Evolutionary conservation across 257 asterid species (phyloP).

Genomic region (Scutellaria minor): DNA sequence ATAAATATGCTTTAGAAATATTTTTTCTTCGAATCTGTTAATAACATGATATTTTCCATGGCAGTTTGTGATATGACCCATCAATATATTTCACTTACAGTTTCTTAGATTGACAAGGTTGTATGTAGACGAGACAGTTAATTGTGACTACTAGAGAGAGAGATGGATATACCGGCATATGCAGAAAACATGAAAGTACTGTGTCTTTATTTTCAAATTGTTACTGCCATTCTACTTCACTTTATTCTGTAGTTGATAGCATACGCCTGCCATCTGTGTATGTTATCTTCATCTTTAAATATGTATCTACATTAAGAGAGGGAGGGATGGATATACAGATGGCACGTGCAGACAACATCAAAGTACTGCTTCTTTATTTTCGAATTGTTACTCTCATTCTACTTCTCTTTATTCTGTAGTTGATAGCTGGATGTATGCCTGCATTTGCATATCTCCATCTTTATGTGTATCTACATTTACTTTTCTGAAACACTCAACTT

Average conservation of each 20-base stretch:
- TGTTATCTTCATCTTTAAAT: background rate
- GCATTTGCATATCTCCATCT: background rate
- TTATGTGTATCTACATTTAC: background rate
- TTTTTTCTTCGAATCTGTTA: too few species aligned
- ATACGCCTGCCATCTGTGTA: background rate
- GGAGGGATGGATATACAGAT: background rate
- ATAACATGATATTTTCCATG: too few species aligned
- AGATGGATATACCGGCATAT: too few species aligned
- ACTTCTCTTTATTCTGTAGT: background rate
- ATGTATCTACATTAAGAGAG: background rate
- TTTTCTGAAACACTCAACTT: background rate
- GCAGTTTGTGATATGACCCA: too few species aligned
- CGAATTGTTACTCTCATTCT: background rate
- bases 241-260: background rate
- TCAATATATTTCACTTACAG: too few species aligned
- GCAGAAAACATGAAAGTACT: background rate
- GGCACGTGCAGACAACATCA: background rate
- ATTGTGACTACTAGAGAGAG: too few species aligned
- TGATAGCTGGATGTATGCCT: background rate
- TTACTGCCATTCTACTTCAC: background rate
- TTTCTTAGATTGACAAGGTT: too few species aligned
- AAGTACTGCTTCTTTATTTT: background rate
- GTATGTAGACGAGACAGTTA: too few species aligned
- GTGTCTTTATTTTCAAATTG: conserved; percentile 4
- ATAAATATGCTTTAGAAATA: too few species aligned